Evolutionary conservation across 768 basidiomycete species (phyloP).

Genomic region (Lenzites betulinus): DNA sequence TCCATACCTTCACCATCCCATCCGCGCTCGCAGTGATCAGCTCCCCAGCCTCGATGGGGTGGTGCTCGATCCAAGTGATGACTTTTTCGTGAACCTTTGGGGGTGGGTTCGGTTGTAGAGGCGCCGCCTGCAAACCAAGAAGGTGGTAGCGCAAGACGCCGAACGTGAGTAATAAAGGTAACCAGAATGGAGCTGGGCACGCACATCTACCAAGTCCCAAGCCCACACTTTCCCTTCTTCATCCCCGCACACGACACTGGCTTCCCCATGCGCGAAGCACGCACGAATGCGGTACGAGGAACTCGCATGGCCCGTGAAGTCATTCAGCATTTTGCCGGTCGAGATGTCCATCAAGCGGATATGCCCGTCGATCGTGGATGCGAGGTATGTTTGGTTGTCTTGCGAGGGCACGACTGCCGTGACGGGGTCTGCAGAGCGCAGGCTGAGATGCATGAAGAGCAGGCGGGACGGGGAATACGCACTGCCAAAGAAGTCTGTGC

Average conservation of each 20-base stretch:
- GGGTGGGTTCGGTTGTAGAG: conserved; percentile 71
- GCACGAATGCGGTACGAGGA: conserved; percentile 76
- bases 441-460: not conserved
- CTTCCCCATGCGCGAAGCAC: conserved; percentile 84
- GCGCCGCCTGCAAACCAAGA: conserved; percentile 55
- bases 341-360: conserved; percentile 83
- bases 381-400: conserved; percentile 79
- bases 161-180: no score
- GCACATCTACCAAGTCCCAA: conserved; percentile 91
- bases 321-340: conserved; percentile 83
- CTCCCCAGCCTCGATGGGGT: conserved; percentile 79
- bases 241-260: conserved; percentile 82
- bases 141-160: not conserved
- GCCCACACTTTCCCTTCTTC: conserved; percentile 88
- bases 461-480: conserved; percentile 36
- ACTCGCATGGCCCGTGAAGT: conserved; percentile 78
- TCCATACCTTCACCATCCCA: conserved; percentile 90
- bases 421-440: conserved; percentile 68
- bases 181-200: conserved; percentile 25
- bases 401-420: conserved; percentile 79
- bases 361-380: conserved; percentile 81
- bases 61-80: conserved; percentile 91
- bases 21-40: conserved; percentile 90
- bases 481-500: conserved; percentile 91
- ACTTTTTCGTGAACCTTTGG: conserved; percentile 79